Evolutionary conservation across 2,329 filamentous ascomycete species (phyloP).

Genomic region (Raffaelea arxii): DNA sequence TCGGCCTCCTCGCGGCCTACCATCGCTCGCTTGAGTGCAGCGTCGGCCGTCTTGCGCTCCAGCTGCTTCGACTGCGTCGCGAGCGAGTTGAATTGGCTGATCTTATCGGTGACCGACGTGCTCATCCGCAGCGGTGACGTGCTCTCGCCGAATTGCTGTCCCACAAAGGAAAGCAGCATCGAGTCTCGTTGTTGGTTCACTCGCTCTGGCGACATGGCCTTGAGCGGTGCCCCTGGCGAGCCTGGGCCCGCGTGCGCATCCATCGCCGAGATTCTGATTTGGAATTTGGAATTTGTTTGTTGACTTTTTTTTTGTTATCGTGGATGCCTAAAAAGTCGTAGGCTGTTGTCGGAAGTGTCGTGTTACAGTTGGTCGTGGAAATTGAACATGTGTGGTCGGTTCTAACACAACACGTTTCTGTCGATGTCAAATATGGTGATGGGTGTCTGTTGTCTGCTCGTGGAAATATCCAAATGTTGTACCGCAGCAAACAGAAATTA

Average conservation of each 20-base stretch:
- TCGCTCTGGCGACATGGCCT: constrained; percentile 53
- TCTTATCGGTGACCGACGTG: constrained; percentile 52
- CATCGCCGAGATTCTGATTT: constrained; percentile 21
- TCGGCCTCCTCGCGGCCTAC: constrained; percentile 63
- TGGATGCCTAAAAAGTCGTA: background rate
- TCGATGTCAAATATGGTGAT: too few relatives aligned
- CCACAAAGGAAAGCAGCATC: background rate
- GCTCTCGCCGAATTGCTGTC: background rate
- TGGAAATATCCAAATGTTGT: background rate
- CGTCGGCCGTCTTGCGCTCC: constrained; percentile 55
- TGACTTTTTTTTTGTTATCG: background rate
- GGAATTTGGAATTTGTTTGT: background rate
- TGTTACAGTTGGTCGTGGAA: too few relatives aligned
- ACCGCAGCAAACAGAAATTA: too few relatives aligned
- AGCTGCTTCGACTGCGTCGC: constrained; percentile 50
- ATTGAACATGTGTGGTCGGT: too few relatives aligned
- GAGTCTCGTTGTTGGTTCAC: constrained; percentile 40
- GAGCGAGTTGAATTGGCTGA: constrained; percentile 64
- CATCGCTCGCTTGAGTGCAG: constrained; percentile 56
- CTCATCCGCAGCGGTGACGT: background rate
- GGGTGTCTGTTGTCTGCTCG: background rate
- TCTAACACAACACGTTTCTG: too few relatives aligned
- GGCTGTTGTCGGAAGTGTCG: too few relatives aligned
- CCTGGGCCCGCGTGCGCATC: constrained; percentile 37
- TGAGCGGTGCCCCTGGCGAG: constrained; percentile 47